These are phyloP conservation scores for Penicillium brevicompactum DNA, from an alignment of 2,329 filamentous ascomycete genomes.

Conservation along the genomic window DNA sequence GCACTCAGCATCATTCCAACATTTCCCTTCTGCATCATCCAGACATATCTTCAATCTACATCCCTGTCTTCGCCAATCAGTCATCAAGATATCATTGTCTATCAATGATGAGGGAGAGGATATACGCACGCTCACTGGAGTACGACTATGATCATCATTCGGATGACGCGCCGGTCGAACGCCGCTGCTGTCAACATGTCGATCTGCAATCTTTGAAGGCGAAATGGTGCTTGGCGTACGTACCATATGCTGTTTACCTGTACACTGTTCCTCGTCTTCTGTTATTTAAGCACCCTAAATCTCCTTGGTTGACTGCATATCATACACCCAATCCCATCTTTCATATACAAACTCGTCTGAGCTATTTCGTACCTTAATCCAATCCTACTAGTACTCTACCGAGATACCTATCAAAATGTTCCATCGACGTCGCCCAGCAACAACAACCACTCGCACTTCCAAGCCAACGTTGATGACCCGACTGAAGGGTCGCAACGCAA, in stretches of 20 bases:
- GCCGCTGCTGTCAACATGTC: slow-evolving; percentile 12
- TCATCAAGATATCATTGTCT: background rate
- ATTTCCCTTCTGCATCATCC: background rate
- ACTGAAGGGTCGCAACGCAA: slow-evolving; percentile 47
- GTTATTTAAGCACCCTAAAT: slow-evolving; percentile 3
- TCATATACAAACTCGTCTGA: no score
- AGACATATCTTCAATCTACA: slow-evolving; percentile 4
- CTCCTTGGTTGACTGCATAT: background rate
- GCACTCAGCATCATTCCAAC: background rate
- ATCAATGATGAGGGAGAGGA: background rate
- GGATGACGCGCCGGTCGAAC: slow-evolving; percentile 21
- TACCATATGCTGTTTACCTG: background rate
- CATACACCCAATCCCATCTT: no score
- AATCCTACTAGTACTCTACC: background rate
- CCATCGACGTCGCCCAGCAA: slow-evolving; percentile 19
- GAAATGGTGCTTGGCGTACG: slow-evolving; percentile 22
- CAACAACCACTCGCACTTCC: slow-evolving; percentile 43
- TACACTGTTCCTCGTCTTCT: background rate
- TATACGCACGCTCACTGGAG: background rate
- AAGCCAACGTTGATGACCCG: slow-evolving; percentile 59
- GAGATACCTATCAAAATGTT: slow-evolving; percentile 16
- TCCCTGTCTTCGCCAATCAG: background rate
- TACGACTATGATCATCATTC: slow-evolving; percentile 16
- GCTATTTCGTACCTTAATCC: background rate
- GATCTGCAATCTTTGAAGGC: slow-evolving; percentile 6